A percentile compares a stretch with the other conserved stretches of the same genome.
These are phyloP conservation scores for Botryotinia globosa DNA, from an alignment of 2,329 filamentous ascomycete species.

Conservation along the genomic window DNA sequence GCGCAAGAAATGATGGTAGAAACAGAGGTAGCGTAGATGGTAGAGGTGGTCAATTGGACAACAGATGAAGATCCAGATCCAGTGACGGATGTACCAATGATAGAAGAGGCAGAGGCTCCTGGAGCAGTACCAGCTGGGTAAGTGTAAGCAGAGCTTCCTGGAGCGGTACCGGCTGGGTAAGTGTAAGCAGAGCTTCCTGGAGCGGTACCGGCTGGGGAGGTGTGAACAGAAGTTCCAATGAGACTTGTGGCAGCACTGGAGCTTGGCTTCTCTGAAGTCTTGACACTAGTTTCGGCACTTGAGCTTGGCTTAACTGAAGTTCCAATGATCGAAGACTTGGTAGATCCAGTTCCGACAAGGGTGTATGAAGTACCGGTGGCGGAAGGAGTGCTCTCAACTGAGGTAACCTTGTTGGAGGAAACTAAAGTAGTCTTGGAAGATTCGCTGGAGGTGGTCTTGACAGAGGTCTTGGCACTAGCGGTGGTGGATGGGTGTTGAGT, in stretches of 20 bases:
- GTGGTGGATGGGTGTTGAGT: conserved; percentile 27
- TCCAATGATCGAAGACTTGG: not conserved
- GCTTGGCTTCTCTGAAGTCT: not conserved
- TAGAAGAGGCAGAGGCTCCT: not conserved
- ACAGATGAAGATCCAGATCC: conserved; percentile 3
- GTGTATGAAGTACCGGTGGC: conserved; percentile 9
- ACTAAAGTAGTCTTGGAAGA: not conserved
- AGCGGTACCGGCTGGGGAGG: not conserved
- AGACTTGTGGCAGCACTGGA: not conserved
- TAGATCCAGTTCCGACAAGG: conserved; percentile 11
- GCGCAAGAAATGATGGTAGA: conserved; percentile 52
- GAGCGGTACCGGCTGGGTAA: not conserved
- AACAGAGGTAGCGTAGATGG: conserved; percentile 50
- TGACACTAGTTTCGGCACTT: not conserved
- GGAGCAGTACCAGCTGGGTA: not conserved
- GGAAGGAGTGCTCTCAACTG: not conserved
- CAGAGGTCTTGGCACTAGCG: conserved; percentile 12
- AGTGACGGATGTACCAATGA: conserved; percentile 5
- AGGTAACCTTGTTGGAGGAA: not conserved
- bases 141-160: not conserved
- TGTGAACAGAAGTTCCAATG: not conserved
- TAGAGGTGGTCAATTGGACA: conserved; percentile 40
- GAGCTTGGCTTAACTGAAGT: conserved; percentile 5
- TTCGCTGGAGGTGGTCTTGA: conserved; percentile 14
- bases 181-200: not conserved